phyloP scores from a whole-genome alignment of 208 protist species.

The Crithidia mellificae region DNA sequence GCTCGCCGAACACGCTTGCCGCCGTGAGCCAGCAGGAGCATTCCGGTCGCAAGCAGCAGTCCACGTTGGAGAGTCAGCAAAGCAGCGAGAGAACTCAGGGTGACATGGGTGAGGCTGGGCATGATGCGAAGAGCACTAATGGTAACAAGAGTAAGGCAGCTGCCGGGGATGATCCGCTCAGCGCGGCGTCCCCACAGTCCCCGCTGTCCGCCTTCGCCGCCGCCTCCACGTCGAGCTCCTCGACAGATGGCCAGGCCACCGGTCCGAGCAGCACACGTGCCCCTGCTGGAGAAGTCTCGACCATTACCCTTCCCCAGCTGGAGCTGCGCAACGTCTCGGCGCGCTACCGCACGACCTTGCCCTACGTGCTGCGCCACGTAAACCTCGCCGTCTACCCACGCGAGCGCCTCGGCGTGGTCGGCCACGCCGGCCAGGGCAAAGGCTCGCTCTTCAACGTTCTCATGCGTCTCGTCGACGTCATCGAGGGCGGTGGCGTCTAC shows the following conservation, averaged over 20 bases:
- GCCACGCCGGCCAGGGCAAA: slow-evolving; percentile 71
- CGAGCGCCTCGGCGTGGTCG: slow-evolving; percentile 63
- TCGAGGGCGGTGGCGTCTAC: slow-evolving; percentile 61
- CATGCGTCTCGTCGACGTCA: slow-evolving; percentile 78
- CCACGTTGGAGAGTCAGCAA: too few species aligned
- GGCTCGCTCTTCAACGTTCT: slow-evolving; percentile 65
- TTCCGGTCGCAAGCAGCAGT: neutral
- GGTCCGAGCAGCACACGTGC: neutral
- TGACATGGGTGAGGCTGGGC: too few species aligned
- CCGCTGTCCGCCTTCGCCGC: slow-evolving; percentile 8
- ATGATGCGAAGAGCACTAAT: too few species aligned
- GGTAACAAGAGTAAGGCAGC: too few species aligned
- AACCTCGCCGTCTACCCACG: slow-evolving; percentile 45
- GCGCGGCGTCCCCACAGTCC: neutral
- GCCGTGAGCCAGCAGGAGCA: slow-evolving; percentile 4
- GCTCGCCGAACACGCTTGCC: slow-evolving; percentile 10
- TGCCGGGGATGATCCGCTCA: neutral
- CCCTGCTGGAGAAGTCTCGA: slow-evolving; percentile 2
- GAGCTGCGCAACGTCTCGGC: slow-evolving; percentile 61
- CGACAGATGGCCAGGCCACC: neutral
- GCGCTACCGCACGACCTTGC: slow-evolving; percentile 52
- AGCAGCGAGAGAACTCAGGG: too few species aligned
- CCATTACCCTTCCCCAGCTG: slow-evolving; percentile 39
- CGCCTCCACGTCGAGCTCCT: slow-evolving; percentile 18
- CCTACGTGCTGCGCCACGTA: slow-evolving; percentile 55